Conservation (phyloP, 345 rosid genomes). For the Hibiscus syriacus region DNA sequence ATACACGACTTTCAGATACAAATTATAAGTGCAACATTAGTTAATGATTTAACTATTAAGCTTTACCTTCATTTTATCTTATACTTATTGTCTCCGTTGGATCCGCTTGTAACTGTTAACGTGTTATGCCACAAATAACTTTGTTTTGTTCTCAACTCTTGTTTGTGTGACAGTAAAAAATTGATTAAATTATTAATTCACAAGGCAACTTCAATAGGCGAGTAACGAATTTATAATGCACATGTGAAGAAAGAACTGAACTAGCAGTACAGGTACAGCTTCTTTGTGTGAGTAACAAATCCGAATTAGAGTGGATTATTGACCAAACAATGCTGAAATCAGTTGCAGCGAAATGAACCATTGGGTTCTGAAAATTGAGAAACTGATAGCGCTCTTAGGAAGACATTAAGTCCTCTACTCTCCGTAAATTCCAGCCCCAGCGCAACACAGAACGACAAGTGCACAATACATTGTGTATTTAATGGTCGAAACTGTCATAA, state of each 20-base stretch:
- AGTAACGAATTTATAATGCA: constrained; percentile 47
- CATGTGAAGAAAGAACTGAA: not conserved
- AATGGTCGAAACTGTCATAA: not conserved
- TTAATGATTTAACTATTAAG: too few species aligned
- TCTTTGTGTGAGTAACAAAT: constrained; percentile 49
- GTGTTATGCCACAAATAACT: too few species aligned
- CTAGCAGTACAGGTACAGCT: constrained; percentile 21
- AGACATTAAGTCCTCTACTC: too few species aligned
- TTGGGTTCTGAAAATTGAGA: not conserved
- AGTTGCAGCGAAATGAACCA: constrained; percentile 1
- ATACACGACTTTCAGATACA: too few species aligned
- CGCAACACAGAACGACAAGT: not conserved
- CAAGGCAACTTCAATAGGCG: not conserved
- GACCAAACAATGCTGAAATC: constrained; percentile 31
- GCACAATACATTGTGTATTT: not conserved
- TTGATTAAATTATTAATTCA: constrained; percentile 1
- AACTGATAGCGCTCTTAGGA: not conserved
- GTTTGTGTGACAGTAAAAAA: not conserved
- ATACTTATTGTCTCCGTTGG: too few species aligned
- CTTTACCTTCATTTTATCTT: too few species aligned
- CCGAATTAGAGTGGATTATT: constrained; percentile 54
- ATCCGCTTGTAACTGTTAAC: too few species aligned
- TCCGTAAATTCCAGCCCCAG: too few species aligned
- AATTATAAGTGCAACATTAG: too few species aligned
- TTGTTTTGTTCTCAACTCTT: not conserved